Conservation (phyloP, 179 eudicot species). For the Patellifolia procumbens region DNA sequence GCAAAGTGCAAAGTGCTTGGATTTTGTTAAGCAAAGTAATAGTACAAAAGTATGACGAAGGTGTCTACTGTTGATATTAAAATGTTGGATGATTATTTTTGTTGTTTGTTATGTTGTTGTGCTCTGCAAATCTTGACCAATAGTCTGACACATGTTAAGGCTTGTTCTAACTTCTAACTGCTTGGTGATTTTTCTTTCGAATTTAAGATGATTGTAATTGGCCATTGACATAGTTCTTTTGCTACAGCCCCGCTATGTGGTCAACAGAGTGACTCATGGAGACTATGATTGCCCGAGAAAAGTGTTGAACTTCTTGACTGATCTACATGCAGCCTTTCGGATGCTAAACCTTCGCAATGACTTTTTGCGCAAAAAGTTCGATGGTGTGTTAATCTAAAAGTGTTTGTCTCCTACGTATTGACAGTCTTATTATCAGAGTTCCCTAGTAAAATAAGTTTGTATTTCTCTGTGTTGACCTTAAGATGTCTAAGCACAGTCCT, state of each 20-base stretch:
- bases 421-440: not conserved
- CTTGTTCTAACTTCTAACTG: not conserved
- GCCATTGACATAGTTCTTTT: constrained; percentile 8
- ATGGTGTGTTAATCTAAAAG: constrained; percentile 55
- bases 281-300: constrained; percentile 92
- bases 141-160: not conserved
- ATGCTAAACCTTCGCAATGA: constrained; percentile 98
- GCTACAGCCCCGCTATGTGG: constrained; percentile 96
- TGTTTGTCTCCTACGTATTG: not conserved
- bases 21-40: not conserved
- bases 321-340: constrained; percentile 94
- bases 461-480: not conserved
- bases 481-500: not conserved
- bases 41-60: not conserved
- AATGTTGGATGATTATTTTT: not conserved
- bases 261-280: constrained; percentile 91
- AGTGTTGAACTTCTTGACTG: constrained; percentile 83
- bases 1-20: not conserved
- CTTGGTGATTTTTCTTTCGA: not conserved
- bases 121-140: not conserved
- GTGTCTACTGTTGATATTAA: not conserved
- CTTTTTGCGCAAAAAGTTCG: constrained; percentile 93
- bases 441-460: not conserved
- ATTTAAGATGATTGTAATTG: not conserved
- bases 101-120: not conserved